Conservation (phyloP, 768 basidiomycete species). For the Kwoniella newhampshirensis region DNA sequence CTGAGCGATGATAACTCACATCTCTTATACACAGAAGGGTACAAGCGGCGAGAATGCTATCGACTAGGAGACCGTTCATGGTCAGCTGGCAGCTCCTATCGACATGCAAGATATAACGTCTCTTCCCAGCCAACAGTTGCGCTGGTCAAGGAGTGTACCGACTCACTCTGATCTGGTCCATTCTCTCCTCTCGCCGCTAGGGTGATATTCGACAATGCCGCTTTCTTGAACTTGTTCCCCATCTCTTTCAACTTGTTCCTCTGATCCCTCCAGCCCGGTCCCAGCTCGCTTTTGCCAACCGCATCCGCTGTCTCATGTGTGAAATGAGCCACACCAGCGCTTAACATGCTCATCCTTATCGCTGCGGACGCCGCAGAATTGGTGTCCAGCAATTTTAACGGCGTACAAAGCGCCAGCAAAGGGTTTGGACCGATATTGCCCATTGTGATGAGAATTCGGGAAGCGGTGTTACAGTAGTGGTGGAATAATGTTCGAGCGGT, state of each 20-base stretch:
- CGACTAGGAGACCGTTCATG: slow-evolving; percentile 16
- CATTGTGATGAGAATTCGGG: slow-evolving; percentile 37
- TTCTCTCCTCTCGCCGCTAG: slow-evolving; percentile 24
- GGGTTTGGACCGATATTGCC: slow-evolving; percentile 44
- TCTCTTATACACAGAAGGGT: slow-evolving; percentile 38
- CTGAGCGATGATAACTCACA: slow-evolving; percentile 21
- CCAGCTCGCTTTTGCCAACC: neutral
- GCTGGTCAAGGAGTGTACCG: neutral
- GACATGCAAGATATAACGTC: too few species aligned
- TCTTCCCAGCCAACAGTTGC: too few species aligned
- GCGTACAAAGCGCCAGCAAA: slow-evolving; percentile 35
- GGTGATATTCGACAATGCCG: slow-evolving; percentile 29
- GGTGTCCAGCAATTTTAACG: slow-evolving; percentile 34
- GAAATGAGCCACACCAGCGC: slow-evolving; percentile 33
- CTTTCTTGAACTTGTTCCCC: slow-evolving; percentile 33
- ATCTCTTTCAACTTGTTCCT: slow-evolving; percentile 26
- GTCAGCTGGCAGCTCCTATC: too few species aligned
- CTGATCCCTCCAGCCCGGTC: slow-evolving; percentile 19
- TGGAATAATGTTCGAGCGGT: slow-evolving; percentile 36
- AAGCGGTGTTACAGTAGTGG: slow-evolving; percentile 35
- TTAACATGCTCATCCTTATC: slow-evolving; percentile 43
- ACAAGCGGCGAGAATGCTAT: slow-evolving; percentile 37
- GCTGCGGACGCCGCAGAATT: slow-evolving; percentile 34
- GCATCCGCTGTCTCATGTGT: slow-evolving; percentile 28
- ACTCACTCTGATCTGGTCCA: slow-evolving; percentile 18